These are phyloP conservation scores for Fusarium proliferatum DNA, from an alignment of 2,329 filamentous ascomycete genomes.

Conservation along the genomic window DNA sequence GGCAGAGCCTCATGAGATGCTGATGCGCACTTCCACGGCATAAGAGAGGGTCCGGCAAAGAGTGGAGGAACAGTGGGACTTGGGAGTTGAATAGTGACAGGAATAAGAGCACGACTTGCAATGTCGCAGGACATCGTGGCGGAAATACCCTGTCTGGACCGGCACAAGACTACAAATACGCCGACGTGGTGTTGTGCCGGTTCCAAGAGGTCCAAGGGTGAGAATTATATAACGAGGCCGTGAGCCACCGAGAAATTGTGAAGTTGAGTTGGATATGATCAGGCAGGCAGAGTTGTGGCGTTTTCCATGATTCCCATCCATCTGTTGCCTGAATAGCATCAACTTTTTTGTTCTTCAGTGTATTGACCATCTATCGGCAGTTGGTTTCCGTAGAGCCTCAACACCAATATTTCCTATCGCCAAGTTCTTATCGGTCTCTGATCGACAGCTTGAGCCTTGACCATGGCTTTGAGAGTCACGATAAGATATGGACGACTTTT, in stretches of 20 bases:
- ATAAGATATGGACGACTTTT: conserved; percentile 23
- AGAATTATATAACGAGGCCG: conserved; percentile 36
- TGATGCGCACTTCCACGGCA: conserved; percentile 31
- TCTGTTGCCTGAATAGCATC: not conserved
- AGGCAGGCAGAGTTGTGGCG: conserved; percentile 4
- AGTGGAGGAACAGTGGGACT: conserved; percentile 38
- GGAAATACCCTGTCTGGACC: conserved; percentile 36
- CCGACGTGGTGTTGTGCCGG: conserved; percentile 28
- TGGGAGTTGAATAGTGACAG: conserved; percentile 17
- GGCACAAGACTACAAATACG: conserved; percentile 31
- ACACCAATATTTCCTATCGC: conserved; percentile 10
- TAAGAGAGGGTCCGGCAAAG: conserved; percentile 35
- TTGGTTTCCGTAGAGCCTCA: conserved; percentile 39
- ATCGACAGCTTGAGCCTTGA: conserved; percentile 16
- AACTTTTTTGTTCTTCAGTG: not conserved
- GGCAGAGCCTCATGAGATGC: conserved; percentile 41
- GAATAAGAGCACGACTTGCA: conserved; percentile 15
- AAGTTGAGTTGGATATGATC: not conserved
- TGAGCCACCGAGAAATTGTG: conserved; percentile 7
- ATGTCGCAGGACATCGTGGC: conserved; percentile 37
- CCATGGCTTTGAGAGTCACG: not conserved
- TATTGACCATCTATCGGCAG: conserved; percentile 20
- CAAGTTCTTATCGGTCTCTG: conserved; percentile 19
- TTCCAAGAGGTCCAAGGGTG: not conserved
- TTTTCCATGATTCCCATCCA: not conserved